Evolutionary conservation across 305 asterid genomes (phyloP).

Genomic region (Fraxinus dipetala): DNA sequence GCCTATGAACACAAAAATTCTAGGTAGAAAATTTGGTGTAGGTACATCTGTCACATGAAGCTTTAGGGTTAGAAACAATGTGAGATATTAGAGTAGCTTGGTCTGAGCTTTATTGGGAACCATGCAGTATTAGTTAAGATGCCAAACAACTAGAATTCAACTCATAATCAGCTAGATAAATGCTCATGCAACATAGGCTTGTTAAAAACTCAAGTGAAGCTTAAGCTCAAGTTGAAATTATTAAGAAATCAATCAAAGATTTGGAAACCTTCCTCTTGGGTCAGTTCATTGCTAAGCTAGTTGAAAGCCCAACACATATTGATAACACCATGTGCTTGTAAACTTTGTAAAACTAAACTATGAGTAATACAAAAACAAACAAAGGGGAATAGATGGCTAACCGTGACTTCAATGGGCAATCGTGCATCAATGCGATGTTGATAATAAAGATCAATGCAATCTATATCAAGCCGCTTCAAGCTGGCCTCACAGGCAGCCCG

Average conservation of each 20-base stretch:
- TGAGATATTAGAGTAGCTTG: neutral
- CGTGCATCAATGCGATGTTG: constrained; percentile 3
- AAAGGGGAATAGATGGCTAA: neutral
- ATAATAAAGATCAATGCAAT: constrained; percentile 15
- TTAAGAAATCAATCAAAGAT: neutral
- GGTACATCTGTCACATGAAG: neutral
- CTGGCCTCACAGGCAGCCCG: constrained; percentile 31
- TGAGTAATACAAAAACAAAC: neutral
- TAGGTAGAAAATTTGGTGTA: neutral
- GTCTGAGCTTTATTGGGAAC: neutral
- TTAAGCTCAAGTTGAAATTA: neutral
- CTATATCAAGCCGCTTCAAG: constrained; percentile 29
- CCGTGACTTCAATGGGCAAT: neutral
- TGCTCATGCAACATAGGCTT: neutral
- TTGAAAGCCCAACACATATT: neutral
- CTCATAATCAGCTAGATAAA: neutral
- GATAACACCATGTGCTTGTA: neutral
- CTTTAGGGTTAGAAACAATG: neutral
- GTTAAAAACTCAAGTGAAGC: neutral
- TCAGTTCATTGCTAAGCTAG: neutral
- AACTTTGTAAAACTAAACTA: neutral
- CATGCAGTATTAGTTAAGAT: neutral
- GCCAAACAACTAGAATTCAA: neutral
- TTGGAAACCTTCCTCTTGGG: neutral
- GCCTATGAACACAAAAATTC: neutral